Percentiles rank a stretch among this genome's conserved stretches.
Conservation (phyloP, 768 basidiomycete species). For the Crucibulum laeve region DNA sequence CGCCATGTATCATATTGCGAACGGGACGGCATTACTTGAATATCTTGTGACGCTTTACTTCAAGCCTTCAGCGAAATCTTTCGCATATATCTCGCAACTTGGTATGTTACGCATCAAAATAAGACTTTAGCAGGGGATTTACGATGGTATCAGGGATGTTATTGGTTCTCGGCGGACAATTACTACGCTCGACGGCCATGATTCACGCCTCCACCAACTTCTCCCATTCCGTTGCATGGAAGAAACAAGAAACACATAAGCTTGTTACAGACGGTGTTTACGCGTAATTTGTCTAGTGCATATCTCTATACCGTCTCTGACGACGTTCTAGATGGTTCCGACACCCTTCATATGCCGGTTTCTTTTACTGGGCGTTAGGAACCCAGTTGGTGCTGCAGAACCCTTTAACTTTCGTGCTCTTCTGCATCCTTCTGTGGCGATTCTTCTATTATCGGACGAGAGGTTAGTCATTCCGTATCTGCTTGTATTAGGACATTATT, state of each 20-base stretch:
- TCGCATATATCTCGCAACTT: slow-evolving; percentile 50
- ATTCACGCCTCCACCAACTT: slow-evolving; percentile 92
- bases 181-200: slow-evolving; percentile 88
- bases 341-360: slow-evolving; percentile 96
- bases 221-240: slow-evolving; percentile 80
- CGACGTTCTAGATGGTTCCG: slow-evolving; percentile 61
- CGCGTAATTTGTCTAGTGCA: slow-evolving; percentile 43
- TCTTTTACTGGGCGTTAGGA: slow-evolving; percentile 97
- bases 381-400: slow-evolving; percentile 93
- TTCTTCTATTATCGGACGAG: slow-evolving; percentile 84
- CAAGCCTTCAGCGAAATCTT: slow-evolving; percentile 57
- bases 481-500: slow-evolving; percentile 4
- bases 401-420: slow-evolving; percentile 65
- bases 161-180: slow-evolving; percentile 67
- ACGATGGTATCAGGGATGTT: slow-evolving; percentile 64
- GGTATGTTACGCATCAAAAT: too few species aligned
- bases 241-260: slow-evolving; percentile 66
- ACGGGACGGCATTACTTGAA: slow-evolving; percentile 73
- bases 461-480: slow-evolving; percentile 44
- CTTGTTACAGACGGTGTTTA: slow-evolving; percentile 92
- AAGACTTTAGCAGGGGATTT: too few species aligned
- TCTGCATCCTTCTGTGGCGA: slow-evolving; percentile 65
- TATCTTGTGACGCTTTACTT: slow-evolving; percentile 71
- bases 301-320: slow-evolving; percentile 1
- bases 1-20: slow-evolving; percentile 77